Evolutionary conservation across 2,329 filamentous ascomycete genomes (phyloP).

Genomic region (Cercospora janseana): DNA sequence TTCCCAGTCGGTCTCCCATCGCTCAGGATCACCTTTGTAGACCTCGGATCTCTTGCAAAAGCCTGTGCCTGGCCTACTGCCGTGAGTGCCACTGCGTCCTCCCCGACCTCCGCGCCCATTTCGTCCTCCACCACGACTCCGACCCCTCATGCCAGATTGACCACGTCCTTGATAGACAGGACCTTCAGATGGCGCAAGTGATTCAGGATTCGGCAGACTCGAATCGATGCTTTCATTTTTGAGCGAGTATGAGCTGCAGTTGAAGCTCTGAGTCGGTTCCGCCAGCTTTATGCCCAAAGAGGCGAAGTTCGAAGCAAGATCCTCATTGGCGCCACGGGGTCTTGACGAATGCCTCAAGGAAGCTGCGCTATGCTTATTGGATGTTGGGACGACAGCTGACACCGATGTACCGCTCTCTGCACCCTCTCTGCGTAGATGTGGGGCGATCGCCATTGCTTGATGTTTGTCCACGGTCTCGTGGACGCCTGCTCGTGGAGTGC

Average conservation of each 20-base stretch:
- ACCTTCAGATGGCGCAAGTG: background rate
- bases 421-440: slow-evolving; percentile 14
- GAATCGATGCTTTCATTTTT: slow-evolving; percentile 2
- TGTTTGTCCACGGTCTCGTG: too few species aligned
- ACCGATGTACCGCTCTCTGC: background rate
- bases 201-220: slow-evolving; percentile 18
- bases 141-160: background rate
- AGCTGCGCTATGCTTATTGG: background rate
- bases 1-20: slow-evolving; percentile 23
- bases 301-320: background rate
- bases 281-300: slow-evolving; percentile 4
- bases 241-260: background rate
- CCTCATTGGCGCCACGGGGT: background rate
- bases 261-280: background rate
- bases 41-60: slow-evolving; percentile 18
- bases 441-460: slow-evolving; percentile 11
- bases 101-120: slow-evolving; percentile 6
- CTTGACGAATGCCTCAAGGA: background rate
- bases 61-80: background rate
- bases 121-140: slow-evolving; percentile 3
- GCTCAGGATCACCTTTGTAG: slow-evolving; percentile 23
- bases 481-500: too few species aligned
- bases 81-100: background rate
- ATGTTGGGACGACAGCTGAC: background rate
- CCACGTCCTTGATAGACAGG: slow-evolving; percentile 3